Percentiles rank a stretch among this genome's conserved stretches.
Conservation (phyloP, 2,329 filamentous ascomycete genomes). For the Tympanopsis confertula region DNA sequence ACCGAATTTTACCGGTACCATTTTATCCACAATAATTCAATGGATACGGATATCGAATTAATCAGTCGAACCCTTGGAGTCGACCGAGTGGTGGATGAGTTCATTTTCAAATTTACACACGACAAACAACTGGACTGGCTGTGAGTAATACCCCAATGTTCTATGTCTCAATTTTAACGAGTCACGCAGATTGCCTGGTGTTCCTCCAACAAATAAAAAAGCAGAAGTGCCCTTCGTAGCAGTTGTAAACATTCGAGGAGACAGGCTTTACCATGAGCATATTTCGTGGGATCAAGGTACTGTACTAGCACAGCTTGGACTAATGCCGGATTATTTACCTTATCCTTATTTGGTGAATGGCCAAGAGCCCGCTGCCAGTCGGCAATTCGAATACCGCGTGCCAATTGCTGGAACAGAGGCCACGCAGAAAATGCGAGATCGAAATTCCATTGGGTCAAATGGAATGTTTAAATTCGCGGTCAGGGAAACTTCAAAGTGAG, state of each 20-base stretch:
- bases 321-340: slow-evolving; percentile 52
- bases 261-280: slow-evolving; percentile 59
- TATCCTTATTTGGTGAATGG: slow-evolving; percentile 46
- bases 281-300: slow-evolving; percentile 61
- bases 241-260: slow-evolving; percentile 57
- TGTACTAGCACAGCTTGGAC: slow-evolving; percentile 45
- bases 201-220: slow-evolving; percentile 40
- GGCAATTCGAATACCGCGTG: slow-evolving; percentile 41
- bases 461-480: slow-evolving; percentile 32
- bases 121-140: slow-evolving; percentile 55
- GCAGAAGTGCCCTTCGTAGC: slow-evolving; percentile 52
- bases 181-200: no score
- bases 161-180: slow-evolving; percentile 1
- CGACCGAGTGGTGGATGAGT: slow-evolving; percentile 63
- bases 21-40: slow-evolving; percentile 65
- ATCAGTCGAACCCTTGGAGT: slow-evolving; percentile 61
- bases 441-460: slow-evolving; percentile 41
- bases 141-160: slow-evolving; percentile 26
- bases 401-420: slow-evolving; percentile 46
- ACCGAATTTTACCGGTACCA: slow-evolving; percentile 61
- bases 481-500: no score
- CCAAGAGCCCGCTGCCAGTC: slow-evolving; percentile 16
- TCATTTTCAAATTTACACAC: slow-evolving; percentile 55
- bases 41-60: slow-evolving; percentile 55
- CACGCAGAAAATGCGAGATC: slow-evolving; percentile 32